These are phyloP conservation scores for Calvatia gigantea DNA, from an alignment of 768 basidiomycete genomes.

Conservation along the genomic window DNA sequence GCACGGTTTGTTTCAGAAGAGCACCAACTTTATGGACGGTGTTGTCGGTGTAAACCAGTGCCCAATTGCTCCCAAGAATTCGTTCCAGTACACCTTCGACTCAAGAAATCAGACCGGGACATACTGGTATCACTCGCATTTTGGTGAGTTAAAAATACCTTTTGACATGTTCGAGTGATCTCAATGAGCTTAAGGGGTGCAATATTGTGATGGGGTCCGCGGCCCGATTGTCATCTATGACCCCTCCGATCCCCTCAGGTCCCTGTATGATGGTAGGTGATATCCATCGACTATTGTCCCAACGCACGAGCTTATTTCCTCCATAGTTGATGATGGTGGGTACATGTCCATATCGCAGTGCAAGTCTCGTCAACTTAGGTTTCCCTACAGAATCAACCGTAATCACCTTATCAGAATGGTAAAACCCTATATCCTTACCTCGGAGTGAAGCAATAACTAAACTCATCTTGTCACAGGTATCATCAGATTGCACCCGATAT, in stretches of 20 bases:
- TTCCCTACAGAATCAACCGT: conserved; percentile 30
- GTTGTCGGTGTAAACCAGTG: conserved; percentile 36
- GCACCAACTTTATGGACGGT: conserved; percentile 38
- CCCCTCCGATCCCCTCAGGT: conserved; percentile 19
- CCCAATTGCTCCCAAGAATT: conserved; percentile 35
- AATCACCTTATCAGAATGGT: conserved; percentile 40
- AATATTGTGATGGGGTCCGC: conserved; percentile 46
- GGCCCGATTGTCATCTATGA: conserved; percentile 36
- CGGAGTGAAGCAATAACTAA: neutral
- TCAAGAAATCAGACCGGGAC: conserved; percentile 33
- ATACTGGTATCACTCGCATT: conserved; percentile 36
- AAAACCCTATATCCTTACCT: neutral
- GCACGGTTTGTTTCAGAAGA: conserved; percentile 37
- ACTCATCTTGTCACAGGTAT: conserved; percentile 17
- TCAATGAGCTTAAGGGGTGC: conserved; percentile 20
- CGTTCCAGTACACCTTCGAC: conserved; percentile 36
- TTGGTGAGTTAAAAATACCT: conserved; percentile 3
- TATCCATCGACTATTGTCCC: neutral
- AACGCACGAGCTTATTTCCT: neutral
- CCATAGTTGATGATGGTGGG: conserved; percentile 31
- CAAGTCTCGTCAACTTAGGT: conserved; percentile 22
- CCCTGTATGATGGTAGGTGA: conserved; percentile 16
- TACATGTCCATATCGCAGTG: conserved; percentile 16
- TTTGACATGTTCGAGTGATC: neutral
- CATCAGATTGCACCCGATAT: conserved; percentile 19